Conservation (phyloP, 2,329 filamentous ascomycete species). For the Fusarium sterilihyphosum region DNA sequence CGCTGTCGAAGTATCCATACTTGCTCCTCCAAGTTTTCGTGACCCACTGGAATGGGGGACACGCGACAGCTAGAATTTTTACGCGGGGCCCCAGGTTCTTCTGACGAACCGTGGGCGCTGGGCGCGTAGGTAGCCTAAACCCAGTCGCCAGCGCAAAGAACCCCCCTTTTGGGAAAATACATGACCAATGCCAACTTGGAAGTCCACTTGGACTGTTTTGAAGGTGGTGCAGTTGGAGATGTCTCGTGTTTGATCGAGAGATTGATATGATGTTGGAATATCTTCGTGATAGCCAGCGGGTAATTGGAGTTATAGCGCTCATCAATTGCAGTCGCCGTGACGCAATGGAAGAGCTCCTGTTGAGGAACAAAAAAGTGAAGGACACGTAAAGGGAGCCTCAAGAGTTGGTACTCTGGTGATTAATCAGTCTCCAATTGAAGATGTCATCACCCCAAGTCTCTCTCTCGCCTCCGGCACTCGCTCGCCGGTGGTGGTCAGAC, state of each 20-base stretch:
- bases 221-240: constrained; percentile 2
- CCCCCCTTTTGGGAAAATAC: constrained; percentile 6
- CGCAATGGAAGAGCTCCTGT: background rate
- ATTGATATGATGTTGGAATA: background rate
- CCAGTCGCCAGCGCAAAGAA: background rate
- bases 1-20: background rate
- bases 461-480: background rate
- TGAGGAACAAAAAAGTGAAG: accelerated
- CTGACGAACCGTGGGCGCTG: background rate
- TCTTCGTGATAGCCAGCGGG: accelerated
- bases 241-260: background rate
- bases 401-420: background rate
- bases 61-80: constrained; percentile 18
- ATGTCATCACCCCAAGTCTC: background rate
- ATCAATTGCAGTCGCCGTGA: too few species aligned
- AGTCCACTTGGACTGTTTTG: constrained; percentile 3
- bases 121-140: constrained; percentile 2
- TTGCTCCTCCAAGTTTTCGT: background rate
- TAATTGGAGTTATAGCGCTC: background rate
- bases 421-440: background rate
- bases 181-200: constrained; percentile 2
- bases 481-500: constrained; percentile 10
- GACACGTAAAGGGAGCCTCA: background rate
- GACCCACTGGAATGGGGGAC: constrained; percentile 17
- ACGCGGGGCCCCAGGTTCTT: constrained; percentile 25